Conservation (phyloP, 768 basidiomycete genomes). For the Hygrocybe coccinea region DNA sequence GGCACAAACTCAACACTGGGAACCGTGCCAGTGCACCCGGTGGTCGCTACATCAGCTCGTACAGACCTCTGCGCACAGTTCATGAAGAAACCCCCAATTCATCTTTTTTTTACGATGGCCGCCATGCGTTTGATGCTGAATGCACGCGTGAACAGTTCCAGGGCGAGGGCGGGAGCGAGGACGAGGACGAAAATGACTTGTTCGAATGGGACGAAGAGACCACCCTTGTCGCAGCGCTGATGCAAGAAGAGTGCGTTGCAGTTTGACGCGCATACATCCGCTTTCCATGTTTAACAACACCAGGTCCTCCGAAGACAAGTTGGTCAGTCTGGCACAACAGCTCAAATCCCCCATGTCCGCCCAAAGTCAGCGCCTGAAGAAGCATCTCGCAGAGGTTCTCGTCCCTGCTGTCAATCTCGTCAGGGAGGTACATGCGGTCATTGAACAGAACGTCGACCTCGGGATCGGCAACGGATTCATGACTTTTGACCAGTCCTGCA, state of each 20-base stretch:
- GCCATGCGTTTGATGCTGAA: not conserved
- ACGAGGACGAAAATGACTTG: slow-evolving; percentile 16
- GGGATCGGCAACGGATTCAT: slow-evolving; percentile 42
- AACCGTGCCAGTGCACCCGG: not conserved
- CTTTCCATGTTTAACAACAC: not conserved
- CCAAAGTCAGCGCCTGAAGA: slow-evolving; percentile 35
- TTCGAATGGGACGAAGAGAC: slow-evolving; percentile 51
- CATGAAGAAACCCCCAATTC: not conserved
- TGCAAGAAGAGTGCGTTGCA: slow-evolving; percentile 38
- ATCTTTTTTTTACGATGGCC: not conserved
- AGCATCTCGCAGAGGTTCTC: slow-evolving; percentile 40
- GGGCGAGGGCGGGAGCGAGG: slow-evolving; percentile 19
- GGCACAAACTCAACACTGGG: not conserved
- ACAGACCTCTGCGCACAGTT: not conserved
- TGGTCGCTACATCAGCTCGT: not conserved
- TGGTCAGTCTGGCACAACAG: slow-evolving; percentile 36
- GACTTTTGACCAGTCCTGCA: slow-evolving; percentile 52
- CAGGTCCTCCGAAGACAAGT: slow-evolving; percentile 28
- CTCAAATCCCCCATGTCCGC: slow-evolving; percentile 40
- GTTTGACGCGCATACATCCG: not conserved
- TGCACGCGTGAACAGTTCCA: slow-evolving; percentile 14
- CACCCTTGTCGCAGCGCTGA: slow-evolving; percentile 47
- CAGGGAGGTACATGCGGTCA: slow-evolving; percentile 33
- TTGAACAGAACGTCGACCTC: slow-evolving; percentile 38
- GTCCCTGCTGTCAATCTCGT: slow-evolving; percentile 49